Evolutionary conservation across 192 early-diverging fungal genomes (phyloP).

Genomic region (Backusella westeae): DNA sequence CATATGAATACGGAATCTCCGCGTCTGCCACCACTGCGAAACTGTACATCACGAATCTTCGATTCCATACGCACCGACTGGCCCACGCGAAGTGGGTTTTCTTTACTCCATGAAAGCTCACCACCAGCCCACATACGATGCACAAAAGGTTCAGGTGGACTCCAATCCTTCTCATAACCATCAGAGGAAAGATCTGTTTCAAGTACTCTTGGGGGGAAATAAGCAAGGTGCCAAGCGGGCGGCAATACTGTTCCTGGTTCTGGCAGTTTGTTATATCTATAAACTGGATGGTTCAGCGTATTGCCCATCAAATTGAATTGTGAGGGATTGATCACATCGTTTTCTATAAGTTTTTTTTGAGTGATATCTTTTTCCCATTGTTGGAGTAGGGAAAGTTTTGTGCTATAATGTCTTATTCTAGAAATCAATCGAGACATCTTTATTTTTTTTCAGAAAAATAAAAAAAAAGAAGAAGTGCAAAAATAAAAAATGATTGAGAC

Average conservation of each 20-base stretch:
- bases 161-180: slow-evolving; percentile 75
- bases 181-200: slow-evolving; percentile 71
- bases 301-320: slow-evolving; percentile 39
- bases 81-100: slow-evolving; percentile 63
- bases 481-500: not conserved
- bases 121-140: slow-evolving; percentile 92
- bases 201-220: slow-evolving; percentile 72
- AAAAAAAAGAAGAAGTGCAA: not conserved
- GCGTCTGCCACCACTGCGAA: slow-evolving; percentile 46
- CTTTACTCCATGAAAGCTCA: slow-evolving; percentile 52
- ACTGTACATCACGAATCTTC: slow-evolving; percentile 48
- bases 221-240: slow-evolving; percentile 72
- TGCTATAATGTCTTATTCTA: not conserved
- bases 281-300: slow-evolving; percentile 28
- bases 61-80: slow-evolving; percentile 59
- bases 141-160: slow-evolving; percentile 73
- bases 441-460: not conserved
- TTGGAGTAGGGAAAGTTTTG: not conserved
- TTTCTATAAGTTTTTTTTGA: not conserved
- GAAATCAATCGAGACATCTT: not conserved
- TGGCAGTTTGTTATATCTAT: slow-evolving; percentile 26
- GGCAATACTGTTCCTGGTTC: slow-evolving; percentile 53
- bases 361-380: not conserved
- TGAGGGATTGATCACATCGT: slow-evolving; percentile 19
- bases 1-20: slow-evolving; percentile 72